Percentiles rank a stretch among this genome's conserved stretches.
phyloP scores from a whole-genome alignment of 129 eudicot genomes.

The Lactuca sativa region DNA sequence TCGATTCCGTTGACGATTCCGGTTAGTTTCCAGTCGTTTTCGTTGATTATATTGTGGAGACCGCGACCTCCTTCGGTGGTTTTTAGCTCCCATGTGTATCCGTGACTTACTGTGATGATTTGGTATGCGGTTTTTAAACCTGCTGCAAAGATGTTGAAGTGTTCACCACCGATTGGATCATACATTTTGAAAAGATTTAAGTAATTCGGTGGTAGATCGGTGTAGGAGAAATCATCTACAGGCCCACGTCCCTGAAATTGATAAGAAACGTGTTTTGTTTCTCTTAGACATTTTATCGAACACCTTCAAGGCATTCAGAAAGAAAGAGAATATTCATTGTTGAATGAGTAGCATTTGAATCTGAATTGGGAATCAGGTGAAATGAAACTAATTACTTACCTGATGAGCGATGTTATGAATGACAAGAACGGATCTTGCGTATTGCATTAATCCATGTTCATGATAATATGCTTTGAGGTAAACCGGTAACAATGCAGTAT shows the following conservation, averaged over 20 bases:
- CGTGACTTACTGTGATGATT: constrained; percentile 84
- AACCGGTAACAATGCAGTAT: constrained; percentile 92
- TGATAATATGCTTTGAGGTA: constrained; percentile 96
- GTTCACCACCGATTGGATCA: constrained; percentile 94
- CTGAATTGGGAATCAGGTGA: background rate
- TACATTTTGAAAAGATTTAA: constrained; percentile 66
- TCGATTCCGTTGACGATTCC: constrained; percentile 94
- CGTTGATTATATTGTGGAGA: constrained; percentile 70
- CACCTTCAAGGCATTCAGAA: background rate
- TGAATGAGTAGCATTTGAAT: background rate
- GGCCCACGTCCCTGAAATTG: constrained; percentile 92
- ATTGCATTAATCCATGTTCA: constrained; percentile 85
- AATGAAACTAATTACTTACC: constrained; percentile 37
- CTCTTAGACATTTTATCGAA: background rate
- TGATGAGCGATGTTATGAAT: constrained; percentile 96
- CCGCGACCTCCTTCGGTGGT: constrained; percentile 95
- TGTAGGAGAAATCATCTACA: constrained; percentile 65
- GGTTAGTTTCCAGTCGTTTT: constrained; percentile 82
- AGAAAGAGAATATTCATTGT: background rate
- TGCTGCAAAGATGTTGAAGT: constrained; percentile 91
- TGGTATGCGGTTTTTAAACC: constrained; percentile 91
- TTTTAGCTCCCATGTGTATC: constrained; percentile 93
- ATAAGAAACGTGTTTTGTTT: background rate
- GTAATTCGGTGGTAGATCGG: constrained; percentile 86
- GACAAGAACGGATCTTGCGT: constrained; percentile 86